Evolutionary conservation across 441 rosid genomes (phyloP).

Genomic region (Monsonia emarginata): DNA sequence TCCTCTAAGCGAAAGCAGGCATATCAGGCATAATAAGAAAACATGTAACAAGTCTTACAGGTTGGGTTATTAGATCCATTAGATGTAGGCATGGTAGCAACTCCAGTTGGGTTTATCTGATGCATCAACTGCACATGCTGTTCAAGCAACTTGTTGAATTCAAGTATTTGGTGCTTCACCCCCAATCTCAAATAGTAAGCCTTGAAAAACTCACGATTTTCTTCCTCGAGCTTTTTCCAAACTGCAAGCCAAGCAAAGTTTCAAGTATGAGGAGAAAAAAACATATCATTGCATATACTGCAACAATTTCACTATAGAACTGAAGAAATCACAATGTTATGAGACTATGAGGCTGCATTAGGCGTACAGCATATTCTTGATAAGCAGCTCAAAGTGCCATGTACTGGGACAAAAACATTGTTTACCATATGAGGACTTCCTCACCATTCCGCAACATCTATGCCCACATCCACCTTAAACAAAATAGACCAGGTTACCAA

Average conservation of each 20-base stretch:
- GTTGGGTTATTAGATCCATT: constrained; percentile 66
- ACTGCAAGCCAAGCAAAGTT: constrained; percentile 36
- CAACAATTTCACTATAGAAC: background rate
- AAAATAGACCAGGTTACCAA: background rate
- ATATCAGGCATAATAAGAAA: background rate
- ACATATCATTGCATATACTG: background rate
- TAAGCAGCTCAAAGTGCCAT: background rate
- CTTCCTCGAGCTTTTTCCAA: constrained; percentile 99
- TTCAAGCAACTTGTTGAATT: constrained; percentile 90
- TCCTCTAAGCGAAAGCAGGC: background rate
- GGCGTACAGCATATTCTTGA: background rate
- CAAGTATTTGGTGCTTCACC: constrained; percentile 85
- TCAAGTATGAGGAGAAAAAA: background rate
- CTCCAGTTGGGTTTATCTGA: constrained; percentile 54
- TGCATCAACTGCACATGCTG: constrained; percentile 75
- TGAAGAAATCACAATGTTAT: background rate
- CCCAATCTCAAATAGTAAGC: constrained; percentile 80
- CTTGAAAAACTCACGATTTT: constrained; percentile 82
- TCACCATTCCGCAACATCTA: background rate
- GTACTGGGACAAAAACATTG: background rate
- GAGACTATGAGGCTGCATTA: background rate
- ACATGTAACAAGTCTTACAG: constrained; percentile 35
- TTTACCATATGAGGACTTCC: background rate
- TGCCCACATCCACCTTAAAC: background rate
- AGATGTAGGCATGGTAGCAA: constrained; percentile 44